Conservation (phyloP, 2,329 filamentous ascomycete genomes). For the Didymella keratinophila region DNA sequence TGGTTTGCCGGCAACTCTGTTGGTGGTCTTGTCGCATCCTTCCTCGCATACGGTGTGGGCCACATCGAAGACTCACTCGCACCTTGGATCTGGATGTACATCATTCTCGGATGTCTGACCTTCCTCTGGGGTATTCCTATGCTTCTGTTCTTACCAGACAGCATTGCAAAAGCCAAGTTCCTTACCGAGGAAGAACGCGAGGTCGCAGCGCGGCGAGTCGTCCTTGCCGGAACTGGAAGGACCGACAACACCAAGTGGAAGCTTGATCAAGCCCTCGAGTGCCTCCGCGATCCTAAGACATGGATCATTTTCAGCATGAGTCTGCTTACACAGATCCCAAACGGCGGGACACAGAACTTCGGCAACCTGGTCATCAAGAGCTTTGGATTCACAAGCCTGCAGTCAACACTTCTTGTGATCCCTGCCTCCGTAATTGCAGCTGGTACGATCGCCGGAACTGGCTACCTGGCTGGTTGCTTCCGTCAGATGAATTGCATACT, state of each 20-base stretch:
- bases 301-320: conserved; percentile 18
- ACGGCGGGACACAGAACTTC: conserved; percentile 13
- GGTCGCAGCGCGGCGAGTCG: conserved; percentile 37
- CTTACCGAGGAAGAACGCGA: conserved; percentile 16
- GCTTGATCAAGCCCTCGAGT: conserved; percentile 8
- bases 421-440: conserved; percentile 14
- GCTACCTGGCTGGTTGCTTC: conserved; percentile 7
- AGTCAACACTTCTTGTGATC: conserved; percentile 12
- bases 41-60: conserved; percentile 14
- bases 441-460: conserved; percentile 11
- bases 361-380: conserved; percentile 12
- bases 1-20: conserved; percentile 17
- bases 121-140: conserved; percentile 12
- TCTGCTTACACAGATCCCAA: conserved; percentile 9
- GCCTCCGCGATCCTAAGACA: conserved; percentile 11
- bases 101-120: conserved; percentile 8
- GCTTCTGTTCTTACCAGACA: conserved; percentile 13
- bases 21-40: conserved; percentile 11
- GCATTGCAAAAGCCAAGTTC: conserved; percentile 10
- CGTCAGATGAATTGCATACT: conserved; percentile 14
- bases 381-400: conserved; percentile 15
- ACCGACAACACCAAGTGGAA: conserved; percentile 30
- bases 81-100: conserved; percentile 16
- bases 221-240: conserved; percentile 30
- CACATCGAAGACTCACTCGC: conserved; percentile 10